phyloP scores from a whole-genome alignment of 306 rosid genomes.

The Fragaria nilgerrensis region DNA sequence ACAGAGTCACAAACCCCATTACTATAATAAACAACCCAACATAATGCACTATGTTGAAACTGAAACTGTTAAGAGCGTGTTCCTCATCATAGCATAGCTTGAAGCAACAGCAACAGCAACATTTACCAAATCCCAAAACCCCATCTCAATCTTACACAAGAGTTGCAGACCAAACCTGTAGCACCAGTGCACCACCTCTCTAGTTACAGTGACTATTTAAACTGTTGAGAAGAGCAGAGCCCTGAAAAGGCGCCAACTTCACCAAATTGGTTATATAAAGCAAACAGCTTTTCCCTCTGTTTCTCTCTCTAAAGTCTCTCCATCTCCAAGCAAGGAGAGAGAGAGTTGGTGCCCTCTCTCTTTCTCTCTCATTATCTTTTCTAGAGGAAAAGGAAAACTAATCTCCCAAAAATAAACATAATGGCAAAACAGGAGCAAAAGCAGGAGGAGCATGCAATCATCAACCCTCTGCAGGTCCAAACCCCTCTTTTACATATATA shows the following conservation, averaged over 20 bases:
- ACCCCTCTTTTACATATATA: background rate
- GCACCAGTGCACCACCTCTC: background rate
- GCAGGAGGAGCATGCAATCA: slow-evolving; percentile 31
- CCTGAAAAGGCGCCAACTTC: slow-evolving; percentile 11
- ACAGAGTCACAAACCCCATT: background rate
- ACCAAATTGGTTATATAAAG: slow-evolving; percentile 23
- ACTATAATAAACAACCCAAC: background rate
- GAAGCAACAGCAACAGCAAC: background rate
- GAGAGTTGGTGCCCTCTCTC: background rate
- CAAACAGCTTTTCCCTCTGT: slow-evolving; percentile 13
- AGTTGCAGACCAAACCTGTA: background rate
- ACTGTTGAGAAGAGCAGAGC: background rate
- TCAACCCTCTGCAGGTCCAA: slow-evolving; percentile 30
- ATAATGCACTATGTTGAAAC: background rate
- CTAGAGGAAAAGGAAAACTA: slow-evolving; percentile 25
- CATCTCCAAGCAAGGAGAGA: background rate
- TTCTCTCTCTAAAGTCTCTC: slow-evolving; percentile 10
- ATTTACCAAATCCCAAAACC: background rate
- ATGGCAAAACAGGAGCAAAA: slow-evolving; percentile 50
- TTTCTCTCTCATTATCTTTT: background rate
- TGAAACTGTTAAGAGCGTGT: background rate
- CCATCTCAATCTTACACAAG: background rate
- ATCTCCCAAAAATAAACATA: slow-evolving; percentile 17
- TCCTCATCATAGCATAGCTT: slow-evolving; percentile 4
- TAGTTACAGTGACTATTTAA: background rate